phyloP scores from a whole-genome alignment of 176 grass and related monocot species.

The Lolium perenne region DNA sequence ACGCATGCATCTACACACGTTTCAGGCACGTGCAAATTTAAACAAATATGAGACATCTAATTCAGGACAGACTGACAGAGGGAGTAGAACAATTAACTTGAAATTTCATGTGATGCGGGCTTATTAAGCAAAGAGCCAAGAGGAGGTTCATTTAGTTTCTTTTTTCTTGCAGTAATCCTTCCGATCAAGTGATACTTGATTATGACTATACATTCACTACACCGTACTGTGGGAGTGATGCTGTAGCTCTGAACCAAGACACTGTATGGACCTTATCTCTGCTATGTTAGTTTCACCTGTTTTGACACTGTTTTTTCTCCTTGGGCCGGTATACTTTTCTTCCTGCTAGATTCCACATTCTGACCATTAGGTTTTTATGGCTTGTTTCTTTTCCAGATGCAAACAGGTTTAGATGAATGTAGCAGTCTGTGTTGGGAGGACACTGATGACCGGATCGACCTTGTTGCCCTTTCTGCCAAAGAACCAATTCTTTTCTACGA shows the following conservation, averaged over 20 bases:
- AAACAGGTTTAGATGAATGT: constrained; percentile 62
- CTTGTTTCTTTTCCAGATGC: constrained; percentile 35
- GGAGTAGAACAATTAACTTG: background rate
- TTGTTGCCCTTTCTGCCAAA: constrained; percentile 80
- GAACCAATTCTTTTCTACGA: constrained; percentile 93
- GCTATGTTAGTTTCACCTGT: background rate
- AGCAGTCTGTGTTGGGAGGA: constrained; percentile 70
- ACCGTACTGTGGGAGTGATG: constrained; percentile 79
- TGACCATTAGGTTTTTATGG: background rate
- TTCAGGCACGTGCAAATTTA: no score
- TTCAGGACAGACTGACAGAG: no score
- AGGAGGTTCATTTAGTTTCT: constrained; percentile 3
- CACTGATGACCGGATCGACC: constrained; percentile 73
- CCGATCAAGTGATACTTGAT: constrained; percentile 89
- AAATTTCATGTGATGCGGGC: background rate
- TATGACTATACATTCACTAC: constrained; percentile 98
- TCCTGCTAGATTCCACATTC: background rate
- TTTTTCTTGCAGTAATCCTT: constrained; percentile 79
- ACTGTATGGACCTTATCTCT: constrained; percentile 41
- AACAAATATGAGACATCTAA: no score
- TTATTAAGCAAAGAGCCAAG: background rate
- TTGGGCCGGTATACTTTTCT: background rate
- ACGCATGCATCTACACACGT: no score
- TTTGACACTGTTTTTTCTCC: background rate
- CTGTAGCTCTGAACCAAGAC: constrained; percentile 33